phyloP scores from a whole-genome alignment of 495 filamentous ascomycete genomes.

The Hypoxylon cercidicola region DNA sequence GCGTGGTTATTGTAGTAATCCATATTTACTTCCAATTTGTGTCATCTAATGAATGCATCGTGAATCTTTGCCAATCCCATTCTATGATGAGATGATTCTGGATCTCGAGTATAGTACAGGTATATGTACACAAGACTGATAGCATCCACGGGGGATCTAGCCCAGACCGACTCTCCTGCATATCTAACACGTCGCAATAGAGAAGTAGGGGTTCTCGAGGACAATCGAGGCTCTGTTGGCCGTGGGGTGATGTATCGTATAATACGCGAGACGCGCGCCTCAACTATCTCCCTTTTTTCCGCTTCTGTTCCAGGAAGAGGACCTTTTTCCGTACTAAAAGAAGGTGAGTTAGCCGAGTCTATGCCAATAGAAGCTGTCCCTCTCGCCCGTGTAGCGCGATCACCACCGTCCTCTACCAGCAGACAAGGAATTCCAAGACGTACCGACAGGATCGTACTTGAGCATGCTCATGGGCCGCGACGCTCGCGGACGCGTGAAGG shows the following conservation, averaged over 20 bases:
- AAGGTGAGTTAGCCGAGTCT: slow-evolving; percentile 5
- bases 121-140: slow-evolving; percentile 24
- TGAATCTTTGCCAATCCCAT: slow-evolving; percentile 3
- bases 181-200: slow-evolving; percentile 2
- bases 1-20: slow-evolving; percentile 17
- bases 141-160: not conserved
- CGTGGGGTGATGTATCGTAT: slow-evolving; percentile 10
- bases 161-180: not conserved
- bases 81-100: not conserved
- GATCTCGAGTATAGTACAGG: slow-evolving; percentile 32
- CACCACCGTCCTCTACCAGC: not conserved
- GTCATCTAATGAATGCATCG: slow-evolving; percentile 11
- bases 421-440: slow-evolving; percentile 47
- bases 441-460: slow-evolving; percentile 99
- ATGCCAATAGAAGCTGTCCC: not conserved
- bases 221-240: slow-evolving; percentile 2
- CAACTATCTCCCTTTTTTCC: slow-evolving; percentile 56
- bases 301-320: slow-evolving; percentile 90
- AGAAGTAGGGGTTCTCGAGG: not conserved
- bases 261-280: not conserved
- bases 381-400: not conserved
- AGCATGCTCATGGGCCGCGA: slow-evolving; percentile 92
- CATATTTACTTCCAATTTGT: slow-evolving; percentile 17
- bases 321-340: slow-evolving; percentile 82
- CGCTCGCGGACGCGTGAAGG: slow-evolving; percentile 81